These are phyloP conservation scores for Rhododendron mucronatum DNA, from an alignment of 148 eudicot genomes.

Conservation along the genomic window DNA sequence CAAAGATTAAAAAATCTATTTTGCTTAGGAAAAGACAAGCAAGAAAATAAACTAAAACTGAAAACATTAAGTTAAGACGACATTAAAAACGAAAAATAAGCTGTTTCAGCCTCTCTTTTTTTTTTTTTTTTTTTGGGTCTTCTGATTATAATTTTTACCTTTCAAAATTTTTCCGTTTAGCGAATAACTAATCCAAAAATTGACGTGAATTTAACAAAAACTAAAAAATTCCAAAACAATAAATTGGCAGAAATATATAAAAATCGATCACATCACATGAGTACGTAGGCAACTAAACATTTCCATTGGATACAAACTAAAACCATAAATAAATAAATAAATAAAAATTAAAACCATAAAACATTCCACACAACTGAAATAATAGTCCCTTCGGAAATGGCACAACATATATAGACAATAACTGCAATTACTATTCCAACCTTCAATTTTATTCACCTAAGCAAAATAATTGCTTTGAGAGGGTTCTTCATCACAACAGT, in stretches of 20 bases:
- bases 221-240: not conserved
- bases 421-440: not conserved
- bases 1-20: no score
- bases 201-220: no score
- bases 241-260: no score
- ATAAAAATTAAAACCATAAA: not conserved
- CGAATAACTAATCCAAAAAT: no score
- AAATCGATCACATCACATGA: not conserved
- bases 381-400: not conserved
- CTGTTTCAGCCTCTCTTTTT: no score
- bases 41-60: no score
- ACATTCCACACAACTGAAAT: not conserved
- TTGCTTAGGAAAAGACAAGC: no score
- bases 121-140: no score
- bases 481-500: slow-evolving; percentile 89
- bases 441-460: slow-evolving; percentile 31
- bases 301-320: not conserved
- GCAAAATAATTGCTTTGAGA: slow-evolving; percentile 67
- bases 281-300: not conserved
- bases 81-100: no score
- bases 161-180: no score
- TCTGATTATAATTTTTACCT: no score
- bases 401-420: not conserved
- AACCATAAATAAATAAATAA: not conserved
- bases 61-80: no score